Evolutionary conservation across 1,139 yeast species (phyloP), one percentile per base, ranked within the genome.

Genomic region (Candida freyschussii): DNA sequence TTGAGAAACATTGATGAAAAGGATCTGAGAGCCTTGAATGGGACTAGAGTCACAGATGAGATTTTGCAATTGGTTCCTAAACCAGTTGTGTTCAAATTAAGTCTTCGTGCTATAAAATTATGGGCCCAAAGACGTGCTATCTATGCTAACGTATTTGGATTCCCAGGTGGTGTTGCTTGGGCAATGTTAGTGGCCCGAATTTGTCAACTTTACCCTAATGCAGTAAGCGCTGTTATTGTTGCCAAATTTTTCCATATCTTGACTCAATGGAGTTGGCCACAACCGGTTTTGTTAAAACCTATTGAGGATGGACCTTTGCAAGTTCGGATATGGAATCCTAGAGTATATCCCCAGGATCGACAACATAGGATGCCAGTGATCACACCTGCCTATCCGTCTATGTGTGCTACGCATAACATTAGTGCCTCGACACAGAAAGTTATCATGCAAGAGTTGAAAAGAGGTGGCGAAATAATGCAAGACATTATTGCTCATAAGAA

Each of bases 131-230:
- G 87, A 49, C 70, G 97, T 36, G 98, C 96, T 0, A 75, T 91
- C 13, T 91, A 91, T 58, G 97, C 85, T 5, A 91, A 91, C 53
- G 82, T 91, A 29, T 86, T 82, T 69, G 98, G 98, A 0, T 91
- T 91, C 59, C 98, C 98, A 1, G 99, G 99, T 48, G 99, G 99
- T 58, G 98, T 91, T 21, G 98, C 98, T 0, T 91, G 98, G 98
- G 99, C 98, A 1, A 91, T 91, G 97, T 60, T 91, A 29, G 96
- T 87, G 7, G 98, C 98, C 1, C 72, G 98, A 50, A 87, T 91
- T 21, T 91, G 98, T 57, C 99, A 91, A 55, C 62, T 91, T 27
- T 93, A 89, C 54, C 99, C 99, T 2, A 89, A 89, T 59, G 95
- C 97, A 0, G 94, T 87, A 8, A 81, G 96, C 43, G 89, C 97